phyloP scores from a whole-genome alignment of 208 protist species.

The Trypanosoma avium region DNA sequence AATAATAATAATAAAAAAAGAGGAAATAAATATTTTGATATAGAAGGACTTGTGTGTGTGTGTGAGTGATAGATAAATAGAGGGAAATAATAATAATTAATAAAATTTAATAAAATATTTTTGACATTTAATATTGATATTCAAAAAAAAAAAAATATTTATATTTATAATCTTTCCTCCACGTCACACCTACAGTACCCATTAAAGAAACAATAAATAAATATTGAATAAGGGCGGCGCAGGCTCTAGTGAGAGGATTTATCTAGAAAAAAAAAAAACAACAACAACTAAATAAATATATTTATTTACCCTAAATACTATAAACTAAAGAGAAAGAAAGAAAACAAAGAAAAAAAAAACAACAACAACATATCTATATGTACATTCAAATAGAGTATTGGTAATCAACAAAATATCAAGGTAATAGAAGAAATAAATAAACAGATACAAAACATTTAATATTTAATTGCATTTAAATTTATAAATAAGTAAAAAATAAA shows the following conservation, averaged over 20 bases:
- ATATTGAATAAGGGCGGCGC: conserved; percentile 8
- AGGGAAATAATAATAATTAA: neutral
- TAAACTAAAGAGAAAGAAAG: no score
- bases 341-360: neutral
- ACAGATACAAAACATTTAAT: no score
- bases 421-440: no score
- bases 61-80: no score
- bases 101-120: conserved; percentile 1
- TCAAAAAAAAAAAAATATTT: neutral
- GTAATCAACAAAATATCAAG: no score
- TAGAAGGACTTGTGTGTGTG: no score
- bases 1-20: neutral
- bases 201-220: no score
- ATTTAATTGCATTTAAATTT: no score
- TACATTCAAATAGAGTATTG: no score
- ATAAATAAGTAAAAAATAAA: no score
- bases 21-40: neutral
- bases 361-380: neutral
- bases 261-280: neutral
- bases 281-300: neutral
- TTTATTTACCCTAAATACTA: no score
- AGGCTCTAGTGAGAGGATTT: conserved; percentile 30
- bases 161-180: conserved; percentile 17
- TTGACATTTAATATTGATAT: neutral
- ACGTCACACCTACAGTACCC: conserved; percentile 28